These are phyloP conservation scores for Cladosporium cucumerinum DNA, from an alignment of 2,329 filamentous ascomycete genomes.

Conservation along the genomic window DNA sequence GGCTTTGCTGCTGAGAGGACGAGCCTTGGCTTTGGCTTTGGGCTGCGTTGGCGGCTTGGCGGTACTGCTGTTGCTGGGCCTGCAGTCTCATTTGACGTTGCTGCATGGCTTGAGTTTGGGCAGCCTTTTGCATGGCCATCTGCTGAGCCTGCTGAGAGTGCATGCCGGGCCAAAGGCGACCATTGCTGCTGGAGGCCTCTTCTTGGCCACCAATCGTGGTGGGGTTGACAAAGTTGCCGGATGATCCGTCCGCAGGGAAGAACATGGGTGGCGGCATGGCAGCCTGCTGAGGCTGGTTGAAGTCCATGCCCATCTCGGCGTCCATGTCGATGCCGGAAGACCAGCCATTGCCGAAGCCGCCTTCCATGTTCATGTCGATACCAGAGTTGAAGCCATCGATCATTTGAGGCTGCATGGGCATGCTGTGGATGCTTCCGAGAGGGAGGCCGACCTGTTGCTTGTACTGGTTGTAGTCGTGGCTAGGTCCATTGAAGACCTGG, in stretches of 20 bases:
- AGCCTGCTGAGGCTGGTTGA: conserved; percentile 46
- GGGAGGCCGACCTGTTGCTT: conserved; percentile 94
- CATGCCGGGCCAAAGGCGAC: conserved; percentile 84
- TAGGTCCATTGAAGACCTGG: conserved; percentile 55
- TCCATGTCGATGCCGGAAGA: conserved; percentile 50
- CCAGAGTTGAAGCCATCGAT: conserved; percentile 46
- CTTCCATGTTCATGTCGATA: conserved; percentile 63
- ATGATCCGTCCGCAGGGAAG: conserved; percentile 47
- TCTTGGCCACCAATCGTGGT: conserved; percentile 66
- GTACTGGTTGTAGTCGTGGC: conserved; percentile 92
- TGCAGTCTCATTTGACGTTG: conserved; percentile 52
- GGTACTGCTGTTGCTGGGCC: conserved; percentile 38
- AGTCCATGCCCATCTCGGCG: conserved; percentile 66
- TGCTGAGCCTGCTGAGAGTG: conserved; percentile 80
- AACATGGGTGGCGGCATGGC: conserved; percentile 55
- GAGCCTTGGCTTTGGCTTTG: conserved; percentile 29
- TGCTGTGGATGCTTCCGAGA: conserved; percentile 74
- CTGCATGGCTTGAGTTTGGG: conserved; percentile 32
- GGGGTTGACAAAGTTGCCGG: conserved; percentile 66
- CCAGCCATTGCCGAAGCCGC: conserved; percentile 54
- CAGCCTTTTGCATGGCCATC: conserved; percentile 54
- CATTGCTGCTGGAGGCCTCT: conserved; percentile 55
- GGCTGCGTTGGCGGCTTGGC: conserved; percentile 28
- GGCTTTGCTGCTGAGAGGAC: conserved; percentile 25
- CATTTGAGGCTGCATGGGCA: conserved; percentile 61